phyloP scores from a whole-genome alignment of 2,329 filamentous ascomycete genomes.

The Rhynchosporium graminicola region DNA sequence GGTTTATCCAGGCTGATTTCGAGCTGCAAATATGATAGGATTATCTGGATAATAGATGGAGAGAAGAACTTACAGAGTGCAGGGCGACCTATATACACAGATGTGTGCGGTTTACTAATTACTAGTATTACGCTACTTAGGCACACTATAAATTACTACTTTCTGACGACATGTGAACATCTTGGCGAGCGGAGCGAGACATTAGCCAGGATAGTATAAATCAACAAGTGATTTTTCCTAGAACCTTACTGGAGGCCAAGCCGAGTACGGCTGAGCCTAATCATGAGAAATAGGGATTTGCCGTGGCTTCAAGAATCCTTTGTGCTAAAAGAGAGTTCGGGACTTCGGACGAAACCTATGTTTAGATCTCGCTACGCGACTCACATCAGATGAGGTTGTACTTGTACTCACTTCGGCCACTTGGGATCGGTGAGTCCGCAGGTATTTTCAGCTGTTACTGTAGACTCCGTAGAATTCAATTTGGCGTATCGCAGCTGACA shows the following conservation, averaged over 20 bases:
- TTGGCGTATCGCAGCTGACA: background rate
- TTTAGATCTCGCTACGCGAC: constrained; percentile 6
- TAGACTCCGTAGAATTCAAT: background rate
- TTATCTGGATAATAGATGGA: too few relatives aligned
- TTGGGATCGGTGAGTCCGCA: background rate
- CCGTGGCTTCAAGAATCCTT: background rate
- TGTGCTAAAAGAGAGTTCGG: constrained; percentile 7
- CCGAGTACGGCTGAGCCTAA: constrained; percentile 17
- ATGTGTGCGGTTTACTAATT: too few relatives aligned
- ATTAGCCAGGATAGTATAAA: constrained; percentile 14
- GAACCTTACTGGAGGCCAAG: constrained; percentile 17
- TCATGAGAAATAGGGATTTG: background rate
- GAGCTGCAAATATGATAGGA: constrained; percentile 1
- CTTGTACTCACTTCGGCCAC: constrained; percentile 2
- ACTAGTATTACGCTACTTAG: too few relatives aligned
- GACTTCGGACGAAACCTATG: background rate
- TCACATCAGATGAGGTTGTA: constrained; percentile 7
- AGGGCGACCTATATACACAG: too few relatives aligned
- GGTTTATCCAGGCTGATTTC: constrained; percentile 16
- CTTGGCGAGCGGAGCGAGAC: constrained; percentile 14
- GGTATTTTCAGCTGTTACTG: constrained; percentile 4
- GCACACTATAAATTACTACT: too few relatives aligned
- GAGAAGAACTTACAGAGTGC: too few relatives aligned
- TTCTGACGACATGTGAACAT: background rate
- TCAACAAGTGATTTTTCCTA: constrained; percentile 6